phyloP scores from a whole-genome alignment of 257 asterid species.

The Voacanga thouarsii region DNA sequence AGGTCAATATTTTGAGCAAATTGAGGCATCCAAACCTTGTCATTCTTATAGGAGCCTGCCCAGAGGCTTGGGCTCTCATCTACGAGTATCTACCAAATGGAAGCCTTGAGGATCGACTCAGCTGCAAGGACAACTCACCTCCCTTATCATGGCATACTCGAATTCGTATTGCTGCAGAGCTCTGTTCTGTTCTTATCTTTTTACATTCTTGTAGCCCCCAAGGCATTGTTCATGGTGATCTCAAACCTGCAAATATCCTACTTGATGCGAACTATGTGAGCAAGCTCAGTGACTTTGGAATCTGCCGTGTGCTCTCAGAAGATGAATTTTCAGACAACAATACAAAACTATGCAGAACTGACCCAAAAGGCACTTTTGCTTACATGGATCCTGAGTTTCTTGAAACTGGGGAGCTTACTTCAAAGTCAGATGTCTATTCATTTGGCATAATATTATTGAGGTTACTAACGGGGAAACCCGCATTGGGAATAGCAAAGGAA shows the following conservation, averaged over 20 bases:
- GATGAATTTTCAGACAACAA: constrained; percentile 37
- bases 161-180: constrained; percentile 76
- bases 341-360: constrained; percentile 41
- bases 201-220: constrained; percentile 68
- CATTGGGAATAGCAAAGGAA: constrained; percentile 56
- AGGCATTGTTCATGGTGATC: constrained; percentile 72
- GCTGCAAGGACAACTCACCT: constrained; percentile 73
- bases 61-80: constrained; percentile 68
- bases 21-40: constrained; percentile 90
- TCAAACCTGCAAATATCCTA: constrained; percentile 76
- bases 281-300: constrained; percentile 88
- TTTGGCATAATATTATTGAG: constrained; percentile 72
- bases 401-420: constrained; percentile 71
- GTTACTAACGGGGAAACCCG: constrained; percentile 78
- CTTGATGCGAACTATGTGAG: constrained; percentile 67
- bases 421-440: constrained; percentile 80
- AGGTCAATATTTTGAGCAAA: constrained; percentile 81
- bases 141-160: constrained; percentile 90
- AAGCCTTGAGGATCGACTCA: constrained; percentile 90
- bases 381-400: constrained; percentile 85
- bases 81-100: constrained; percentile 89
- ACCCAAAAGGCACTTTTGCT: constrained; percentile 60
- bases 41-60: constrained; percentile 88
- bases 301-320: constrained; percentile 47
- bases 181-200: constrained; percentile 82